These are phyloP conservation scores for Vitis hybrid DNA, from an alignment of 177 flowering plant genomes.

Conservation along the genomic window DNA sequence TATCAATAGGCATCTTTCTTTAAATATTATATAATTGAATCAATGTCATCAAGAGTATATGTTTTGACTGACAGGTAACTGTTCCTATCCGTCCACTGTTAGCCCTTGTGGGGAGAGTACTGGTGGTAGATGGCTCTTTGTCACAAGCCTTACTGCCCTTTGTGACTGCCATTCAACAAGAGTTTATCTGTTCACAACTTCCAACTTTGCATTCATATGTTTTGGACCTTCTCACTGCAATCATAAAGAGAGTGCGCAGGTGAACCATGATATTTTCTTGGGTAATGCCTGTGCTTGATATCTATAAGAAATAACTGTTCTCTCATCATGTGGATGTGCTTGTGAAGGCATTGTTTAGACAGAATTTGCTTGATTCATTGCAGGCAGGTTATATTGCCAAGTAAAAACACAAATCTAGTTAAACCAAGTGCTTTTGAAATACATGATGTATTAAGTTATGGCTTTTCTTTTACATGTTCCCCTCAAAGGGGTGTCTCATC, in stretches of 20 bases:
- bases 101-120: conserved; percentile 69
- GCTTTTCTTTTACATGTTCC: too few species aligned
- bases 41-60: conserved; percentile 4
- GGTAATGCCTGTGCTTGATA: background rate
- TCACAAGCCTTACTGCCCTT: conserved; percentile 38
- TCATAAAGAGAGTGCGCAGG: conserved; percentile 71
- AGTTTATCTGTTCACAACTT: conserved; percentile 68
- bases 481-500: too few species aligned
- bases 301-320: background rate
- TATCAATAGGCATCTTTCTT: background rate
- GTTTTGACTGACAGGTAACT: conserved; percentile 47
- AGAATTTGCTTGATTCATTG: too few species aligned
- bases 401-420: too few species aligned
- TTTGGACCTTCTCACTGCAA: conserved; percentile 67
- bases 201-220: conserved; percentile 60
- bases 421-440: too few species aligned
- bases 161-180: conserved; percentile 68
- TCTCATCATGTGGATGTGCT: too few species aligned
- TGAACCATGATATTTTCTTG: conserved; percentile 20
- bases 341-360: too few species aligned
- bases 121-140: conserved; percentile 77
- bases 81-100: conserved; percentile 67
- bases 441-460: too few species aligned
- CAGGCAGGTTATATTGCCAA: too few species aligned
- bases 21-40: background rate